Evolutionary conservation across 2,329 filamentous ascomycete species (phyloP).

Genomic region (Scytalidium sp.): DNA sequence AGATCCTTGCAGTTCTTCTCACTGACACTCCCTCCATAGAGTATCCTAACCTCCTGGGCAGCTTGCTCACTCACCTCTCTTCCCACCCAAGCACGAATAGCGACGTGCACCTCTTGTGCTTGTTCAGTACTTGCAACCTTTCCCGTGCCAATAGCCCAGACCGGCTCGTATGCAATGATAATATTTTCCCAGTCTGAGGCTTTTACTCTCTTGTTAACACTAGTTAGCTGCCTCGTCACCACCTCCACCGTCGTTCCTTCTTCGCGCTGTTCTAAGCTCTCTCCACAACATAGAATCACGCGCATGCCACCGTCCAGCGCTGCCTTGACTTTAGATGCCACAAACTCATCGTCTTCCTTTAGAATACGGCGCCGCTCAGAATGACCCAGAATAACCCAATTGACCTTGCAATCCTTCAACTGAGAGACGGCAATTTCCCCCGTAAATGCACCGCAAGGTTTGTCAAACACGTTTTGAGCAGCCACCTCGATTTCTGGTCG

Average conservation of each 20-base stretch:
- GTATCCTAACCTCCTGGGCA: conserved; percentile 80
- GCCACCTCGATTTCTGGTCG: conserved; percentile 75
- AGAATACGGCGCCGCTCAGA: conserved; percentile 88
- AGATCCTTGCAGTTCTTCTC: conserved; percentile 96
- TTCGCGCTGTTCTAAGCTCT: conserved; percentile 89
- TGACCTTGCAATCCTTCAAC: conserved; percentile 80
- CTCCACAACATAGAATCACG: conserved; percentile 94
- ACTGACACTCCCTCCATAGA: conserved; percentile 90
- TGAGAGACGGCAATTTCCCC: conserved; percentile 89
- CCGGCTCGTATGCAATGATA: conserved; percentile 95
- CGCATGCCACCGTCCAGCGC: conserved; percentile 78
- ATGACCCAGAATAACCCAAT: conserved; percentile 88
- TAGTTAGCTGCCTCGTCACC: conserved; percentile 77
- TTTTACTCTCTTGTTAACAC: conserved; percentile 61
- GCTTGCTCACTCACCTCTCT: conserved; percentile 68
- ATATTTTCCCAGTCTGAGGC: conserved; percentile 85
- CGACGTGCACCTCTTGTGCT: conserved; percentile 86
- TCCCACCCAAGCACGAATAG: conserved; percentile 83
- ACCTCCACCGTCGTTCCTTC: conserved; percentile 76
- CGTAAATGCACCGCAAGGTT: conserved; percentile 91
- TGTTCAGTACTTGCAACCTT: conserved; percentile 84
- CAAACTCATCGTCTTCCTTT: conserved; percentile 75
- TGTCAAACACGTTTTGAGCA: conserved; percentile 93
- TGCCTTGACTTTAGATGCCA: conserved; percentile 89
- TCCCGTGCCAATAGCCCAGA: conserved; percentile 91